A percentile compares a stretch with the other conserved stretches of the same genome.
Evolutionary conservation across 306 rosid species (phyloP).

Genomic region (Glycine latifolia): DNA sequence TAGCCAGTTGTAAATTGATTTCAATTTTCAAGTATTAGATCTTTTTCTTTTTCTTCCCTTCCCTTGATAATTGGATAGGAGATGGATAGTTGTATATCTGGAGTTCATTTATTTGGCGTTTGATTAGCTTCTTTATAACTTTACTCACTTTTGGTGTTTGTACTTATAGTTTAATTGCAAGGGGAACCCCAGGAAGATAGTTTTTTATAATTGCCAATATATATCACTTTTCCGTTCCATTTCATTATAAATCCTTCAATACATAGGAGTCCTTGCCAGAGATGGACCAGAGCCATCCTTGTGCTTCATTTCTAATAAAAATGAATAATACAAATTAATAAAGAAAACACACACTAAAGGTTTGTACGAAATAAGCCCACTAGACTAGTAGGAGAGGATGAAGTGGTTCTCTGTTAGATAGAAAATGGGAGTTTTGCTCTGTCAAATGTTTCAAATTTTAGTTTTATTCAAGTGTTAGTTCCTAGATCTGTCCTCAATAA

Average conservation of each 20-base stretch:
- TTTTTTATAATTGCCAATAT: conserved; percentile 3
- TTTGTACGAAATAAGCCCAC: neutral
- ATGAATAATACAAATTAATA: neutral
- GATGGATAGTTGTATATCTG: neutral
- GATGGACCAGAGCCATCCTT: conserved; percentile 6
- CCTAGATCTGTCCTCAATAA: neutral
- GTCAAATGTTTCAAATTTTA: neutral
- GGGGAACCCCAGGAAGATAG: neutral
- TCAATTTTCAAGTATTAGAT: neutral
- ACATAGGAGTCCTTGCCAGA: neutral
- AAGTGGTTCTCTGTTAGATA: neutral
- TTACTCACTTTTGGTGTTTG: conserved; percentile 3
- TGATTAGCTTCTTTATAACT: neutral
- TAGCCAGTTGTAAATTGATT: neutral
- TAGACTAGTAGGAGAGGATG: neutral
- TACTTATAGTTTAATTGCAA: conserved; percentile 8
- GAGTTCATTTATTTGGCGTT: neutral
- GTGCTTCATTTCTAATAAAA: conserved; percentile 24
- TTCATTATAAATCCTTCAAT: conserved; percentile 11
- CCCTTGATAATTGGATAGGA: neutral
- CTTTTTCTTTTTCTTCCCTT: neutral
- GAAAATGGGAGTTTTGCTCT: neutral
- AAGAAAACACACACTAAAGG: neutral
- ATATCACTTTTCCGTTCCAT: neutral
- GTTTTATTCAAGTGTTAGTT: neutral